These are phyloP conservation scores for Citrus inodora DNA, from an alignment of 345 rosid genomes.

Conservation along the genomic window DNA sequence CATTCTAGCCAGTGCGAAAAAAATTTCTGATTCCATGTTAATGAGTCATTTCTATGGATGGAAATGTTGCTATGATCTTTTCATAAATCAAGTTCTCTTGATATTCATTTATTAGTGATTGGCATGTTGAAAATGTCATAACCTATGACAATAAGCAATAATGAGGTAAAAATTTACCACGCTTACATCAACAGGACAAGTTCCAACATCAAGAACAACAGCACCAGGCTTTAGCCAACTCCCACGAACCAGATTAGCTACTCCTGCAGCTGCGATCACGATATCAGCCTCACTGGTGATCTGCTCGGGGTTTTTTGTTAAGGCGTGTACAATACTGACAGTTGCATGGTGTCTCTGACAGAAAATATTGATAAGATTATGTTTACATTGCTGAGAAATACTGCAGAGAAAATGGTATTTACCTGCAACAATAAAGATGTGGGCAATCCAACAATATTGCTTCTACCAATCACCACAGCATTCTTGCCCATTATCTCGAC, in stretches of 20 bases:
- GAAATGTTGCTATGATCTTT: neutral
- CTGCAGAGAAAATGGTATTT: neutral
- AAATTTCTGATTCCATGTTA: neutral
- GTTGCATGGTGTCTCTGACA: constrained; percentile 91
- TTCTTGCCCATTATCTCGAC: constrained; percentile 71
- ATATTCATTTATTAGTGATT: too few relatives aligned
- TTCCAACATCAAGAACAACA: constrained; percentile 84
- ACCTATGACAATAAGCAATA: neutral
- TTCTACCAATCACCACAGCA: constrained; percentile 86
- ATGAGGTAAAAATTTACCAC: neutral
- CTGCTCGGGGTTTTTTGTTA: constrained; percentile 63
- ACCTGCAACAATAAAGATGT: constrained; percentile 85
- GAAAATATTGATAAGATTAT: constrained; percentile 20
- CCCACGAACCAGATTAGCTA: constrained; percentile 78
- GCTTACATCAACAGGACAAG: constrained; percentile 73
- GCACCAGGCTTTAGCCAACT: constrained; percentile 86
- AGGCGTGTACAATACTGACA: constrained; percentile 70
- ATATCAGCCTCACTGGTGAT: constrained; percentile 75
- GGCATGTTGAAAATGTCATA: neutral
- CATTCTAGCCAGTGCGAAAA: neutral
- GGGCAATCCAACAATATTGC: constrained; percentile 92
- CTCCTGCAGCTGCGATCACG: constrained; percentile 76
- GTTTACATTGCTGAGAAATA: constrained; percentile 11
- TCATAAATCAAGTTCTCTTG: neutral
- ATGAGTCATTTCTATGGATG: too few relatives aligned